A percentile compares a stretch with the other conserved stretches of the same genome.
phyloP scores from a whole-genome alignment of 78 protist genomes.

The Andalucia godoyi region DNA sequence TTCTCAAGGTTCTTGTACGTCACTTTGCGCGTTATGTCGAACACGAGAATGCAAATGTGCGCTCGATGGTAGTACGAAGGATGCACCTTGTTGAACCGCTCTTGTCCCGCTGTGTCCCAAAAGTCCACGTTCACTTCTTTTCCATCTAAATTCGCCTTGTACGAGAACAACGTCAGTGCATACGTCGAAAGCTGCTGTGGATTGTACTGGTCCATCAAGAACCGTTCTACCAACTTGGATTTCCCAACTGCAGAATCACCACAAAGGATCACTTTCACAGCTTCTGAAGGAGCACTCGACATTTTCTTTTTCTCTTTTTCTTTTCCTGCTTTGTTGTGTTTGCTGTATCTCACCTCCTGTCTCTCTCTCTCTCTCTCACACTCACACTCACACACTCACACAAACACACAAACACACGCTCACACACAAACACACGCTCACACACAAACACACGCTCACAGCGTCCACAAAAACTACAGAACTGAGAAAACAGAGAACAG shows the following conservation, averaged over 20 bases:
- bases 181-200: constrained; percentile 35
- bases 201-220: constrained; percentile 23
- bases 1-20: constrained; percentile 42
- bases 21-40: constrained; percentile 36
- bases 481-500: no score
- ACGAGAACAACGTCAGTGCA: constrained; percentile 23
- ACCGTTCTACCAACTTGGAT: constrained; percentile 47
- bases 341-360: no score
- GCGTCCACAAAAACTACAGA: no score
- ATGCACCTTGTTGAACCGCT: constrained; percentile 47
- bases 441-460: no score
- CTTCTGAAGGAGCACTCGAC: no score
- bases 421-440: no score
- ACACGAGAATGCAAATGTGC: constrained; percentile 36
- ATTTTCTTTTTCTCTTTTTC: no score
- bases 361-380: no score
- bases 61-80: constrained; percentile 46
- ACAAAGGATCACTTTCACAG: constrained; percentile 10
- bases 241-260: constrained; percentile 62
- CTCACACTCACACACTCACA: no score
- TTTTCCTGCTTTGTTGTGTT: no score
- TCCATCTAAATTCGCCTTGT: not conserved
- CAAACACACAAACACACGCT: no score
- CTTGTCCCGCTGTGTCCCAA: constrained; percentile 65
- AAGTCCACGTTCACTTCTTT: constrained; percentile 14